Evolutionary conservation across 495 filamentous ascomycete genomes (phyloP).

Genomic region (Xylaria bambusicola): DNA sequence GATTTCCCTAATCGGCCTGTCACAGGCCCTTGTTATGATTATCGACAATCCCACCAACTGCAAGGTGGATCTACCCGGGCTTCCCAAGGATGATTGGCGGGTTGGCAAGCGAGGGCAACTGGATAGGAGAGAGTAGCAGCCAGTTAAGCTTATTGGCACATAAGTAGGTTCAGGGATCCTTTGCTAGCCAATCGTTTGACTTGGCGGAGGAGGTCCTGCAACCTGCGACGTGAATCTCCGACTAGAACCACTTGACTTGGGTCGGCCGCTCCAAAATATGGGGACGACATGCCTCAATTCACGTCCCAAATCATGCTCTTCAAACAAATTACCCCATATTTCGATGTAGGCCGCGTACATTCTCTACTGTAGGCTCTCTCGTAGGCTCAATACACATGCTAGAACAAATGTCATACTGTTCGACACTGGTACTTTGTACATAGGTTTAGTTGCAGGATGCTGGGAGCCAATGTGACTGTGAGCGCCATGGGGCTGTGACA

Average conservation of each 20-base stretch:
- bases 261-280: not conserved
- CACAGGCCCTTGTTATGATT: slow-evolving; percentile 23
- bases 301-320: not conserved
- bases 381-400: too few species aligned
- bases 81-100: not conserved
- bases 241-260: slow-evolving; percentile 11
- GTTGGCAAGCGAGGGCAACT: not conserved
- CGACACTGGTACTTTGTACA: too few species aligned
- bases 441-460: slow-evolving; percentile 5
- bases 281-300: not conserved
- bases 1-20: slow-evolving; percentile 28
- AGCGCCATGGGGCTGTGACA: not conserved
- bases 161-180: not conserved
- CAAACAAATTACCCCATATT: slow-evolving; percentile 6
- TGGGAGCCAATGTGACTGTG: not conserved
- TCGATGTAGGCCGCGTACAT: not conserved
- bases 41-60: slow-evolving; percentile 3
- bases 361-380: too few species aligned
- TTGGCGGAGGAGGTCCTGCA: slow-evolving; percentile 14
- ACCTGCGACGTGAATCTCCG: slow-evolving; percentile 8
- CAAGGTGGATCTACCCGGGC: slow-evolving; percentile 27
- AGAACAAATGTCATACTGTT: not conserved
- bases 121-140: not conserved
- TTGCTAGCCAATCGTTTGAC: slow-evolving; percentile 18
- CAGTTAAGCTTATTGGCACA: not conserved